Evolutionary conservation across 2,329 filamentous ascomycete genomes (phyloP).

Genomic region (Penicillium sp.): DNA sequence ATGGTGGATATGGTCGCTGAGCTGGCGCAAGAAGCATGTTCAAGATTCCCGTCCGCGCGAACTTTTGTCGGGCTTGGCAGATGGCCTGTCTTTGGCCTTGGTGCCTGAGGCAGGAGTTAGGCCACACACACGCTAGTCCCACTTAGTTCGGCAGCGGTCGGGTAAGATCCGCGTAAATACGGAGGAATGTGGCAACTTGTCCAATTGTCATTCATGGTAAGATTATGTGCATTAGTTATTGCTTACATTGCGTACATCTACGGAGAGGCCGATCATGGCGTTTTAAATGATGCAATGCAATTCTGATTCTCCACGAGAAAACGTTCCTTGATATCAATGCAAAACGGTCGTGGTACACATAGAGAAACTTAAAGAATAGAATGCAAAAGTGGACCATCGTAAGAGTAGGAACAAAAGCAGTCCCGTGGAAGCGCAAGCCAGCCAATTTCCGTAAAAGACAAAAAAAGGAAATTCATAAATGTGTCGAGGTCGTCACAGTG

Average conservation of each 20-base stretch:
- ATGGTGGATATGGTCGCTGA: constrained; percentile 32
- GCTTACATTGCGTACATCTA: neutral
- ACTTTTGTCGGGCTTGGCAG: constrained; percentile 42
- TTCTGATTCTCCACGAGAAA: constrained; percentile 14
- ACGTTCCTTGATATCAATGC: constrained; percentile 17
- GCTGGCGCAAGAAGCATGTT: constrained; percentile 13
- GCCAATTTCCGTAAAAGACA: constrained; percentile 11
- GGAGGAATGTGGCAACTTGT: neutral
- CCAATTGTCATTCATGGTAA: neutral
- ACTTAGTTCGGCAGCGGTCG: neutral
- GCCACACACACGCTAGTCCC: neutral
- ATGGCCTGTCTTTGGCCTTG: constrained; percentile 1
- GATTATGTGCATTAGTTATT: neutral
- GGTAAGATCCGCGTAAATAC: neutral
- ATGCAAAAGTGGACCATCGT: constrained; percentile 1
- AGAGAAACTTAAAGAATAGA: constrained; percentile 2
- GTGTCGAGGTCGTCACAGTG: constrained; percentile 15
- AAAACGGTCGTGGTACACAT: constrained; percentile 17
- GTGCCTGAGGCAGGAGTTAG: constrained; percentile 3
- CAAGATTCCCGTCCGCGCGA: constrained; percentile 30
- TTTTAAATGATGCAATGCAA: constrained; percentile 17
- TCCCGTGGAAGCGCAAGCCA: constrained; percentile 18
- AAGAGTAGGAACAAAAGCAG: constrained; percentile 12
- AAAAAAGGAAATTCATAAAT: constrained; percentile 28
- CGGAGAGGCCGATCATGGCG: neutral